These are phyloP conservation scores for Pseudogymnoascus sp. DNA, from an alignment of 2,329 filamentous ascomycete genomes.

Conservation along the genomic window DNA sequence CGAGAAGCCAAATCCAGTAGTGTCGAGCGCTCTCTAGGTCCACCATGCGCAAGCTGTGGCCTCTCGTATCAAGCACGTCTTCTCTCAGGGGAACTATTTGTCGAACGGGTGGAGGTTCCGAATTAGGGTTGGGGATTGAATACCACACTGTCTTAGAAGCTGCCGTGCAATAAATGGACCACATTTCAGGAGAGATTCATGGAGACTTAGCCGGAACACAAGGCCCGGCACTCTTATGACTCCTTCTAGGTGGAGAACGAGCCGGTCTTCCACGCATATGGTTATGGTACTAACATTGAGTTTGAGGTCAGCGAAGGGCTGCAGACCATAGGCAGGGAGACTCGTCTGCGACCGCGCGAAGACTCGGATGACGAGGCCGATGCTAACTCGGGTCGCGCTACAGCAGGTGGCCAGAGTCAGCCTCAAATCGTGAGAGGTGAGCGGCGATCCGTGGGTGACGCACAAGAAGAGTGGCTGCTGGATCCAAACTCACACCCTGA, in stretches of 20 bases:
- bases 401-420: neutral
- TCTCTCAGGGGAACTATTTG: neutral
- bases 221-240: constrained; percentile 14
- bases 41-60: neutral
- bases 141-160: neutral
- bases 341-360: neutral
- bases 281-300: neutral
- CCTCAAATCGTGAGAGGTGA: neutral
- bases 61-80: neutral
- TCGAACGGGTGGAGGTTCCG: neutral
- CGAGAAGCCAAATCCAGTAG: neutral
- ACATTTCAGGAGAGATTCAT: neutral
- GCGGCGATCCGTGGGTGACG: neutral
- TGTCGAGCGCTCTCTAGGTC: neutral
- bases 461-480: neutral
- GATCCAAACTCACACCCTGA: neutral
- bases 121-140: neutral
- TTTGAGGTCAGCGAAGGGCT: neutral
- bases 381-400: neutral
- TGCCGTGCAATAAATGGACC: neutral
- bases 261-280: neutral
- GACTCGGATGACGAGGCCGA: neutral
- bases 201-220: neutral
- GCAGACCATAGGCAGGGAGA: neutral
- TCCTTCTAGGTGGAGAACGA: constrained; percentile 15